Percentiles rank a stretch among this genome's conserved stretches.
Conservation (phyloP, 1,139 yeast genomes). For the Hansenula lynferdii region DNA sequence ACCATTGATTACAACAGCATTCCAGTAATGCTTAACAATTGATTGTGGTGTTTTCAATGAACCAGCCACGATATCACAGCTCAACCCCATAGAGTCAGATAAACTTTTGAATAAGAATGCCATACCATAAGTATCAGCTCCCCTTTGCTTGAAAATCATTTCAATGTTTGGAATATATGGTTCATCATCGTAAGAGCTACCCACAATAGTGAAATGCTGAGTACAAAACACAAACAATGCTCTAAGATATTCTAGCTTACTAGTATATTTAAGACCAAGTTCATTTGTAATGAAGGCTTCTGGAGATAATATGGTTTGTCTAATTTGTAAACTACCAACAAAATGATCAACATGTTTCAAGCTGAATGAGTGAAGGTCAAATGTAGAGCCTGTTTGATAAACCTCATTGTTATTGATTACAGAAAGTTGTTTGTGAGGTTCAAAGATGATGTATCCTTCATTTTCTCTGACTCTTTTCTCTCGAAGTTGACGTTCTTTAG, state of each 20-base stretch:
- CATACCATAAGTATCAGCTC: slow-evolving; percentile 67
- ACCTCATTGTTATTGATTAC: slow-evolving; percentile 40
- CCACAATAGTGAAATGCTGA: slow-evolving; percentile 39
- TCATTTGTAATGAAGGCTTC: slow-evolving; percentile 42
- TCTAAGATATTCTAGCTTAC: slow-evolving; percentile 50
- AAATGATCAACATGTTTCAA: slow-evolving; percentile 27
- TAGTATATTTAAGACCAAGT: slow-evolving; percentile 37
- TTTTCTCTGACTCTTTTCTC: slow-evolving; percentile 64
- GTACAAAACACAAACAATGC: slow-evolving; percentile 60
- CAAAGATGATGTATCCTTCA: slow-evolving; percentile 33
- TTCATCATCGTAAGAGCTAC: slow-evolving; percentile 28
- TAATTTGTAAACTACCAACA: slow-evolving; percentile 19
- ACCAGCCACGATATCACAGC: slow-evolving; percentile 76
- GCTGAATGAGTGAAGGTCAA: slow-evolving; percentile 28
- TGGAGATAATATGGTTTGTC: slow-evolving; percentile 31
- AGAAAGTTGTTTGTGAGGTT: slow-evolving; percentile 23
- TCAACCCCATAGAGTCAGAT: slow-evolving; percentile 65
- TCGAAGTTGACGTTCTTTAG: slow-evolving; percentile 65
- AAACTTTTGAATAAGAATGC: slow-evolving; percentile 73
- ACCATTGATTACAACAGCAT: slow-evolving; percentile 67
- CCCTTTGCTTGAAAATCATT: slow-evolving; percentile 29
- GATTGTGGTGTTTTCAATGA: slow-evolving; percentile 77
- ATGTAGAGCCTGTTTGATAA: slow-evolving; percentile 20
- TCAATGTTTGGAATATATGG: slow-evolving; percentile 25
- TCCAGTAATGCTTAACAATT: slow-evolving; percentile 83